Evolutionary conservation across 768 basidiomycete species (phyloP), one percentile per base, ranked within the genome.

Genomic region (Pleurotus cornucopiae): DNA sequence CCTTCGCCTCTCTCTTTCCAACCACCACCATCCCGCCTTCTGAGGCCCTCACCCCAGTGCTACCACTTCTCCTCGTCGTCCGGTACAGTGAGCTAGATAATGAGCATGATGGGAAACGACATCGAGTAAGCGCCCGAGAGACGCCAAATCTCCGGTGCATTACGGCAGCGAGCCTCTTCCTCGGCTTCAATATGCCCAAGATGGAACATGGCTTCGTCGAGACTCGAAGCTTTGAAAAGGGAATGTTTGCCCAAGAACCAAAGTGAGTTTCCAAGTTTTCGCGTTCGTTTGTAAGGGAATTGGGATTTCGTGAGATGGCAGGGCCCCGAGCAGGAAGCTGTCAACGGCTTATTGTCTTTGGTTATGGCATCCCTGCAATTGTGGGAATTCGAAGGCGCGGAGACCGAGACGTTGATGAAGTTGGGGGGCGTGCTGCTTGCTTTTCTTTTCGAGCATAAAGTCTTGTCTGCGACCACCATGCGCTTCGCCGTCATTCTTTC

Each of bases 361-460:
- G 38, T 20, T 53, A 16, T 20, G 13, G 34, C 51, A 20, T 53
- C 51, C 51, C 51, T 53, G 51, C n/a, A 53, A 53, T 40, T 5
- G 51, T 53, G 51, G 51, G 51, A 53, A 53, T 39, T 40, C 16
- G 51, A 53, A 53, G 51, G 39, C 9, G 37, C 6, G 39, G 37
- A 37, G 14, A 26, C 18, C 18, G 48, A 49, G 48, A 23, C 6
- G 30, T 14, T 5, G n/a, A n/a, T 16, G n/a, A 34, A 37, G 48
- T n/a, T 26, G 48, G 30, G 30, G 30, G 30, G 30, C 30, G 30
- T 34, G 30, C 30, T 30, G 45, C n/a, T n/a, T n/a, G 37, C 49
- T 61, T 65, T 18, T 18, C 18, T 18, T 18, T 66, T 66, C 63
- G 65, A 63, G 64, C 68, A 73, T 70, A 74, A 68, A 64, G 63